Conservation (phyloP, 768 basidiomycete genomes). For the Tricholoma matsutake region DNA sequence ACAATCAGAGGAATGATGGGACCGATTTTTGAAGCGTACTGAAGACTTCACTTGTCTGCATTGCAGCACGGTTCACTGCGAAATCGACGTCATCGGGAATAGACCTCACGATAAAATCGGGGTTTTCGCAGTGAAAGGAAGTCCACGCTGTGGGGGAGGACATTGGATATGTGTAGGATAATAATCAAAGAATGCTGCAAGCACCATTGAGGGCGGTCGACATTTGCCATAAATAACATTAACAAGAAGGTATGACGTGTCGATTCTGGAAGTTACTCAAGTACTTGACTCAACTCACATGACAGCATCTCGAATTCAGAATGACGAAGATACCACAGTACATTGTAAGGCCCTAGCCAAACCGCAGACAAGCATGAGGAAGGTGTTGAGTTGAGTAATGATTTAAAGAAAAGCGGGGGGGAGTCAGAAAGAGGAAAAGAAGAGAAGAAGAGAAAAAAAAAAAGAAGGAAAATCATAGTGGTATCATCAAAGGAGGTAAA, state of each 20-base stretch:
- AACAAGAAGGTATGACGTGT: no score
- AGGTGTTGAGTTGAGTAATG: slow-evolving; percentile 19
- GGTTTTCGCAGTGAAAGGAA: slow-evolving; percentile 42
- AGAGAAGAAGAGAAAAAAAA: slow-evolving; percentile 29
- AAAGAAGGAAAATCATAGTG: slow-evolving; percentile 46
- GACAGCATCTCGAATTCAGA: slow-evolving; percentile 15
- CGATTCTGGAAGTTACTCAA: no score
- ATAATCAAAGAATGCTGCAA: not conserved
- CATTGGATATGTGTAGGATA: slow-evolving; percentile 1
- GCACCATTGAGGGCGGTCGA: no score
- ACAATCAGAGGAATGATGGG: slow-evolving; percentile 6
- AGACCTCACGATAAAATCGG: slow-evolving; percentile 58
- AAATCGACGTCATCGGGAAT: slow-evolving; percentile 49
- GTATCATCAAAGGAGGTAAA: slow-evolving; percentile 85
- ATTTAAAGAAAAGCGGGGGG: slow-evolving; percentile 22
- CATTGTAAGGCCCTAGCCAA: slow-evolving; percentile 33
- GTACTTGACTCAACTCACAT: slow-evolving; percentile 4
- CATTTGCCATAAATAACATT: no score
- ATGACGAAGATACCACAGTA: slow-evolving; percentile 24
- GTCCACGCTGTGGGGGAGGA: slow-evolving; percentile 26
- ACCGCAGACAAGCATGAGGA: slow-evolving; percentile 23
- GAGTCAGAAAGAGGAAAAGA: slow-evolving; percentile 24
- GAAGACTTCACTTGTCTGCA: slow-evolving; percentile 60
- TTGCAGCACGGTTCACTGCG: slow-evolving; percentile 44
- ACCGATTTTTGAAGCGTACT: slow-evolving; percentile 36